Evolutionary conservation across 352 stramenopile species (phyloP).

Genomic region (Globisporangium mamillatum): DNA sequence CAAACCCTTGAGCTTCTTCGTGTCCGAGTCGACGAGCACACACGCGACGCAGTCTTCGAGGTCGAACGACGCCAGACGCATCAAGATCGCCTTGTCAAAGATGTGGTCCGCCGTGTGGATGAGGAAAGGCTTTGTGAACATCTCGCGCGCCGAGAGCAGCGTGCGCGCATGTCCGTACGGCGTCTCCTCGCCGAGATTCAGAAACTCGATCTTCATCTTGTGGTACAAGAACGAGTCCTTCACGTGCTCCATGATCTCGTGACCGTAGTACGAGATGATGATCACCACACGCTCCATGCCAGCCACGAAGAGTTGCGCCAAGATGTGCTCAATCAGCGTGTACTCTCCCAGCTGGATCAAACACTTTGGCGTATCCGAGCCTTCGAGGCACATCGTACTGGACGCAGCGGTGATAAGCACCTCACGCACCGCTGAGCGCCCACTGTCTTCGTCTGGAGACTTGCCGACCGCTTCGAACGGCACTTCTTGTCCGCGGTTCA

Average conservation of each 20-base stretch:
- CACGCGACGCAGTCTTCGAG: conserved; percentile 69
- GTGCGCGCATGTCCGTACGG: conserved; percentile 72
- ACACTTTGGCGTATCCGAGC: conserved; percentile 78
- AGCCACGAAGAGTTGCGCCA: conserved; percentile 78
- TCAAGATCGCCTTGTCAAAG: conserved; percentile 76
- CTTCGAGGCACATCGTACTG: conserved; percentile 76
- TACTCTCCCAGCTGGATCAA: conserved; percentile 72
- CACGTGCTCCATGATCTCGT: conserved; percentile 79
- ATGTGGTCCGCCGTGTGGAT: conserved; percentile 86
- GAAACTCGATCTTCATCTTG: conserved; percentile 81
- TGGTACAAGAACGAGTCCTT: conserved; percentile 71
- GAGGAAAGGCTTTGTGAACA: conserved; percentile 76
- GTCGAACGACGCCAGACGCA: conserved; percentile 66
- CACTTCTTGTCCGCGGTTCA: conserved; percentile 73
- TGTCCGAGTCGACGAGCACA: conserved; percentile 71
- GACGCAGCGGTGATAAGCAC: conserved; percentile 78
- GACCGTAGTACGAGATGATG: conserved; percentile 79
- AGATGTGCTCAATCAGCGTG: conserved; percentile 77
- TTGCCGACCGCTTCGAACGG: conserved; percentile 78
- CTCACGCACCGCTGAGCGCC: conserved; percentile 42
- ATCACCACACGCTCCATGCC: conserved; percentile 83
- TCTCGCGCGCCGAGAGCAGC: conserved; percentile 69
- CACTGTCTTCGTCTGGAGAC: conserved; percentile 22
- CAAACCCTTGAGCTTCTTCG: conserved; percentile 51
- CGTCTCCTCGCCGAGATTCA: conserved; percentile 80